These are phyloP conservation scores for Tetrahymena elliotti DNA, from an alignment of 73 alveolate genomes.

Conservation along the genomic window DNA sequence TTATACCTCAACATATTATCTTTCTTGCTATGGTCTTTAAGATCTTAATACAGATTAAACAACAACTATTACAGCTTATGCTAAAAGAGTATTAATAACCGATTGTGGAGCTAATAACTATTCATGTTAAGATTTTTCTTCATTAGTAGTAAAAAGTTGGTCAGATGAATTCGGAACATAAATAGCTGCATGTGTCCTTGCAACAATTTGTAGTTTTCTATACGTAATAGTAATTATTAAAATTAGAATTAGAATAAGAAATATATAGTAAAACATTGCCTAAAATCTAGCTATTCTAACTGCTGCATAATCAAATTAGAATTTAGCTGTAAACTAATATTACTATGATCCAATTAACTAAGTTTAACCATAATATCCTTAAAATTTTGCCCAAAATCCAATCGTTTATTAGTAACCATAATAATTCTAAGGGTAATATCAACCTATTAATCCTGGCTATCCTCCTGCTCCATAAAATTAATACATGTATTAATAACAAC, in stretches of 20 bases:
- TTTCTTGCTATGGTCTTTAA: background rate
- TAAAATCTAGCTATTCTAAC: background rate
- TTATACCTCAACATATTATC: background rate
- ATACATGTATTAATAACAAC: background rate
- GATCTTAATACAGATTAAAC: background rate
- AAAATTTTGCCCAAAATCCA: background rate
- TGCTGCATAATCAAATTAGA: background rate
- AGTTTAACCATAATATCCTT: background rate
- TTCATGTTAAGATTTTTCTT: background rate
- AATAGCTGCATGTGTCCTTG: background rate
- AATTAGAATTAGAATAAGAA: background rate
- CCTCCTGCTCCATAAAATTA: background rate
- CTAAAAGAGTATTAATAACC: background rate
- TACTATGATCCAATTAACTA: background rate
- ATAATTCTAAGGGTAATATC: background rate
- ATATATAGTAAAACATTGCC: no score
- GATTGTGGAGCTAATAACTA: background rate
- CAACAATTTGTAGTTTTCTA: background rate
- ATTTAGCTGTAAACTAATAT: background rate
- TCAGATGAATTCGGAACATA: background rate
- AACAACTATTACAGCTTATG: background rate
- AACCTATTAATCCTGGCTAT: background rate
- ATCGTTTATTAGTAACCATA: background rate
- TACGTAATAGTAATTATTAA: no score
- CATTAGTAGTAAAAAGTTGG: background rate